A percentile compares a stretch with the other conserved stretches of the same genome.
Conservation (phyloP, 768 basidiomycete genomes). For the Lenzites betulinus region DNA sequence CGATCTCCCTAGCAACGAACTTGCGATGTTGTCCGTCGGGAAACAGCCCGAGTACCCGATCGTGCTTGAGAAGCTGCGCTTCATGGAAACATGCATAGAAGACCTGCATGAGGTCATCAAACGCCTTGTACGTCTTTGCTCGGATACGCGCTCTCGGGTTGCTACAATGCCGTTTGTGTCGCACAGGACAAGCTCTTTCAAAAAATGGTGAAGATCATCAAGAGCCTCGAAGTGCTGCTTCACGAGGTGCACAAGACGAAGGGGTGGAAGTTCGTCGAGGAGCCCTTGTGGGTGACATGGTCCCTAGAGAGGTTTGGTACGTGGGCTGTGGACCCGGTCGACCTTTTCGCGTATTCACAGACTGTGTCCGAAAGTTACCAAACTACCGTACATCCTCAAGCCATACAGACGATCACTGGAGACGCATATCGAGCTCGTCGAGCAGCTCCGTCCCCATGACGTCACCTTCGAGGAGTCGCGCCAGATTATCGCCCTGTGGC, state of each 20-base stretch:
- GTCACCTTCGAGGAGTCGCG: constrained; percentile 71
- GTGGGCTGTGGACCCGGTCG: constrained; percentile 18
- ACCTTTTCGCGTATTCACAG: neutral
- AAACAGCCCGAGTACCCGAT: constrained; percentile 58
- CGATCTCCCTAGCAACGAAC: constrained; percentile 53
- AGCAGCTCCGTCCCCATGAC: constrained; percentile 62
- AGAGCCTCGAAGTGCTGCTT: constrained; percentile 63
- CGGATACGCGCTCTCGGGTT: neutral
- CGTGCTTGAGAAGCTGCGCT: constrained; percentile 62
- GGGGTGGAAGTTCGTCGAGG: constrained; percentile 71
- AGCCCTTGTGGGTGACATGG: constrained; percentile 85
- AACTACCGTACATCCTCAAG: constrained; percentile 54
- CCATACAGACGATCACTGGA: constrained; percentile 70
- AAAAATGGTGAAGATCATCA: constrained; percentile 62
- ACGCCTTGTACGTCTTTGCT: constrained; percentile 60
- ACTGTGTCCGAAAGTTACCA: constrained; percentile 45
- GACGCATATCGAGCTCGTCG: constrained; percentile 56
- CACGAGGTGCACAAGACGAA: constrained; percentile 71
- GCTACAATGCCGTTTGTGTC: neutral
- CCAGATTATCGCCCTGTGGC: constrained; percentile 64
- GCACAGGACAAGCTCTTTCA: constrained; percentile 69
- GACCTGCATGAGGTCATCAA: constrained; percentile 58
- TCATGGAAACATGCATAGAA: constrained; percentile 66
- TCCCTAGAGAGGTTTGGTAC: constrained; percentile 76
- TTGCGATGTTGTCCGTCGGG: constrained; percentile 53